phyloP scores from a whole-genome alignment of 2,329 filamentous ascomycete species.

The Colletotrichum karsti region DNA sequence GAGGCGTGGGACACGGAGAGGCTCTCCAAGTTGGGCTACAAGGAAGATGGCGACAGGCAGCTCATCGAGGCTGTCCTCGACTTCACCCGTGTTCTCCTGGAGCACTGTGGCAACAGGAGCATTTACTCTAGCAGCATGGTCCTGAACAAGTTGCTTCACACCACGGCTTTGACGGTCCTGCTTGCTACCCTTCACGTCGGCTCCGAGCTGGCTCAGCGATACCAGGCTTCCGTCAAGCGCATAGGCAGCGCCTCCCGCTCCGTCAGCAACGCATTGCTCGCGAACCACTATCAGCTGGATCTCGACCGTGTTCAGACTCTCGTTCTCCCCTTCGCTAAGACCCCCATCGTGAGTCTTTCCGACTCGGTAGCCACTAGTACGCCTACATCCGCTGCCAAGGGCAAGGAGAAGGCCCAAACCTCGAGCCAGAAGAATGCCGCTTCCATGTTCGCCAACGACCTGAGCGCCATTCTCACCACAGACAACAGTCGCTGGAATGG shows the following conservation, averaged over 20 bases:
- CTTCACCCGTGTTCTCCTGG: slow-evolving; percentile 88
- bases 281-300: slow-evolving; percentile 85
- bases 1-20: slow-evolving; percentile 55
- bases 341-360: slow-evolving; percentile 60
- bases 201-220: slow-evolving; percentile 89
- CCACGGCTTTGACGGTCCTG: slow-evolving; percentile 82
- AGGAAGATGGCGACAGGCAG: slow-evolving; percentile 79
- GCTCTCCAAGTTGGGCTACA: slow-evolving; percentile 69
- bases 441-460: slow-evolving; percentile 81
- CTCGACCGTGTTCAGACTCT: slow-evolving; percentile 86
- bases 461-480: slow-evolving; percentile 77
- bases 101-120: slow-evolving; percentile 96
- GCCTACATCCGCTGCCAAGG: slow-evolving; percentile 69
- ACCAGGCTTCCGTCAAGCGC: slow-evolving; percentile 87
- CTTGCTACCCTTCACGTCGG: slow-evolving; percentile 81
- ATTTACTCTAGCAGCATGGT: slow-evolving; percentile 94
- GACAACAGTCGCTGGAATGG: slow-evolving; percentile 71
- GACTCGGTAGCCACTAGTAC: slow-evolving; percentile 62
- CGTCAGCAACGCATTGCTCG: slow-evolving; percentile 77
- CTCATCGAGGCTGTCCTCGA: slow-evolving; percentile 82
- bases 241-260: slow-evolving; percentile 70
- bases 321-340: slow-evolving; percentile 83
- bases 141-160: slow-evolving; percentile 88
- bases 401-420: slow-evolving; percentile 73
- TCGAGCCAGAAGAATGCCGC: slow-evolving; percentile 56